These are phyloP conservation scores for Bruguiera hainesii DNA, from an alignment of 441 rosid genomes.

Conservation along the genomic window DNA sequence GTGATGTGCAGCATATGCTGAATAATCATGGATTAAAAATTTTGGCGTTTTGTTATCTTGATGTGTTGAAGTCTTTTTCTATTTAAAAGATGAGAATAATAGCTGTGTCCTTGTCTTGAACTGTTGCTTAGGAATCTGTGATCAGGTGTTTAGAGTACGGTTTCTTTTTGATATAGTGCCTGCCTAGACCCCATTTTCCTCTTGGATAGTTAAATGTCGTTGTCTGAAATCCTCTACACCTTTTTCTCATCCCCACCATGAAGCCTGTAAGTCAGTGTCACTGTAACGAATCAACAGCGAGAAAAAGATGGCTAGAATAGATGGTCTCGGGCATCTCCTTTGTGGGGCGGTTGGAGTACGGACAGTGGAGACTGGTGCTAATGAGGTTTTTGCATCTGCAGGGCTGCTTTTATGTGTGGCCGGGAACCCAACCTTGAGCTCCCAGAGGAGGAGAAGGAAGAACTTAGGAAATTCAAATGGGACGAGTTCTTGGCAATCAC, in stretches of 20 bases:
- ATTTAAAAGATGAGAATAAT: neutral
- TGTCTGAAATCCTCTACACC: too few species aligned
- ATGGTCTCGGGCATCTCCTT: neutral
- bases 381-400: conserved; percentile 25
- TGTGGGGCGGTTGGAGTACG: conserved; percentile 7
- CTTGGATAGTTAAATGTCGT: too few species aligned
- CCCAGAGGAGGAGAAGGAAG: conserved; percentile 66
- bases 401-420: conserved; percentile 99
- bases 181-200: too few species aligned
- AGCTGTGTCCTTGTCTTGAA: too few species aligned
- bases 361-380: neutral
- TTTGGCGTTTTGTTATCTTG: neutral
- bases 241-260: too few species aligned
- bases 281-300: too few species aligned
- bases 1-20: neutral
- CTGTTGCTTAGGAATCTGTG: too few species aligned
- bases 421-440: conserved; percentile 94
- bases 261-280: too few species aligned
- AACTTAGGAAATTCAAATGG: conserved; percentile 73
- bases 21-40: neutral
- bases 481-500: conserved; percentile 82
- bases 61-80: neutral
- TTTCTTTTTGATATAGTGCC: too few species aligned
- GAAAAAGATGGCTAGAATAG: neutral
- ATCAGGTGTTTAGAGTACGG: too few species aligned